Conservation (phyloP, 2,329 filamentous ascomycete genomes). For the Ophidiomyces ophidiicola region DNA sequence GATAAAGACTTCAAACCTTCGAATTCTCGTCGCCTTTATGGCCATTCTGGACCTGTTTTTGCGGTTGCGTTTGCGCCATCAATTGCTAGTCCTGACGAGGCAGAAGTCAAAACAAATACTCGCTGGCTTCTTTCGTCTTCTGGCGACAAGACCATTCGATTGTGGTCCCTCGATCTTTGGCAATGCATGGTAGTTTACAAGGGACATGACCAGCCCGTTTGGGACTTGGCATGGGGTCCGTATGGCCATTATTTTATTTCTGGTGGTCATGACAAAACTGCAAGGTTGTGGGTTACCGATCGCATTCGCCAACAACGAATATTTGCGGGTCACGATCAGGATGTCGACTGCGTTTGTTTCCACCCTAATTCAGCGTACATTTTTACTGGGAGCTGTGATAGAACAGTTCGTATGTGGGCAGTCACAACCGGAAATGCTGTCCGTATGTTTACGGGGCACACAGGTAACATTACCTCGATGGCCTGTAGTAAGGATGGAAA, state of each 20-base stretch:
- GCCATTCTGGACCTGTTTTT: slow-evolving; percentile 82
- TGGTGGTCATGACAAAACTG: slow-evolving; percentile 77
- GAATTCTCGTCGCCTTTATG: slow-evolving; percentile 66
- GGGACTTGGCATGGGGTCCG: slow-evolving; percentile 78
- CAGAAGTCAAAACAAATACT: slow-evolving; percentile 45
- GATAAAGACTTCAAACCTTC: slow-evolving; percentile 44
- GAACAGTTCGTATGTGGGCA: slow-evolving; percentile 94
- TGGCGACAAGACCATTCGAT: slow-evolving; percentile 71
- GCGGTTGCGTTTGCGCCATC: slow-evolving; percentile 78
- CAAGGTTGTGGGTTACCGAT: slow-evolving; percentile 83
- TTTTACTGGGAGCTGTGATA: slow-evolving; percentile 86
- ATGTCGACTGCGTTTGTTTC: slow-evolving; percentile 84
- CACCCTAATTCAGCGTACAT: slow-evolving; percentile 89
- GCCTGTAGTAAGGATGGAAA: slow-evolving; percentile 80
- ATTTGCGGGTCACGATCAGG: slow-evolving; percentile 82
- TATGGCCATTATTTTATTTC: slow-evolving; percentile 92
- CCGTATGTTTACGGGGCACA: slow-evolving; percentile 83
- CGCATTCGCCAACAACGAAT: slow-evolving; percentile 80
- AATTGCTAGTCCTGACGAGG: slow-evolving; percentile 39
- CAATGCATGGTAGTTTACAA: slow-evolving; percentile 90
- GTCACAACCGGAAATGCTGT: slow-evolving; percentile 78
- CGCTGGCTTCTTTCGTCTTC: slow-evolving; percentile 79
- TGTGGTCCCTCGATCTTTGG: slow-evolving; percentile 90
- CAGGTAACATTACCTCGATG: slow-evolving; percentile 71
- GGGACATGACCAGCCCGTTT: slow-evolving; percentile 79